Percentiles rank a stretch among this genome's conserved stretches.
Conservation (phyloP, 192 early-diverging fungal genomes). For the Radiomyces spectabilis region DNA sequence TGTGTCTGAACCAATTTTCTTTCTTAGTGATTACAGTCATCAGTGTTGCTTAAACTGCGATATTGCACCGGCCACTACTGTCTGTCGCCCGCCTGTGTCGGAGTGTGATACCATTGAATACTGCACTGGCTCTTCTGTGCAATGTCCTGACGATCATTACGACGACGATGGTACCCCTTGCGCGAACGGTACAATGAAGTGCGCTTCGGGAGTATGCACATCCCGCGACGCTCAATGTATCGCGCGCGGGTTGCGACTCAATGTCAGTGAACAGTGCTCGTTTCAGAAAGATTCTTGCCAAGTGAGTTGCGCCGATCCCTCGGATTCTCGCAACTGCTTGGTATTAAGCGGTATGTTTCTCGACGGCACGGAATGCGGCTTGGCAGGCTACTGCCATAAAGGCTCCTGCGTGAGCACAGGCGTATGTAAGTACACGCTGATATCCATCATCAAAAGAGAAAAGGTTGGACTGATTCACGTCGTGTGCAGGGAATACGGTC, state of each 20-base stretch:
- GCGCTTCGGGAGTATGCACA: slow-evolving; percentile 67
- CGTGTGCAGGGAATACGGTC: slow-evolving; percentile 17
- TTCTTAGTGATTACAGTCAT: slow-evolving; percentile 61
- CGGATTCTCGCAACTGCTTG: slow-evolving; percentile 36
- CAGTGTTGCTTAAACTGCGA: slow-evolving; percentile 75
- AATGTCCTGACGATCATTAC: slow-evolving; percentile 67
- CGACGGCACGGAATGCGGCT: slow-evolving; percentile 65
- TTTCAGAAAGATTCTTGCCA: slow-evolving; percentile 55
- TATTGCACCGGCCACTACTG: slow-evolving; percentile 43
- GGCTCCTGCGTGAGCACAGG: slow-evolving; percentile 36
- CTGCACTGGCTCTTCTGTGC: slow-evolving; percentile 63
- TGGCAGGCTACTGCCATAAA: slow-evolving; percentile 52
- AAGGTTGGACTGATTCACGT: no score
- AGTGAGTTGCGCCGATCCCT: slow-evolving; percentile 59
- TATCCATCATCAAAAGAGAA: not conserved
- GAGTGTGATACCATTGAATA: slow-evolving; percentile 76
- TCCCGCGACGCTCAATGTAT: slow-evolving; percentile 64
- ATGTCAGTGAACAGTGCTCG: slow-evolving; percentile 50
- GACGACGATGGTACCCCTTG: slow-evolving; percentile 67
- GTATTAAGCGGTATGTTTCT: slow-evolving; percentile 60
- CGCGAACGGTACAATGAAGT: slow-evolving; percentile 39
- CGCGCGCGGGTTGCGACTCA: slow-evolving; percentile 48
- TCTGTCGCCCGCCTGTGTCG: slow-evolving; percentile 71
- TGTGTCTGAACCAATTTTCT: not conserved
- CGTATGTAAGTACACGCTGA: slow-evolving; percentile 13